A percentile compares a stretch with the other conserved stretches of the same genome.
These are phyloP conservation scores for Rhizopogon vesiculosus DNA, from an alignment of 768 basidiomycete genomes.

Conservation along the genomic window DNA sequence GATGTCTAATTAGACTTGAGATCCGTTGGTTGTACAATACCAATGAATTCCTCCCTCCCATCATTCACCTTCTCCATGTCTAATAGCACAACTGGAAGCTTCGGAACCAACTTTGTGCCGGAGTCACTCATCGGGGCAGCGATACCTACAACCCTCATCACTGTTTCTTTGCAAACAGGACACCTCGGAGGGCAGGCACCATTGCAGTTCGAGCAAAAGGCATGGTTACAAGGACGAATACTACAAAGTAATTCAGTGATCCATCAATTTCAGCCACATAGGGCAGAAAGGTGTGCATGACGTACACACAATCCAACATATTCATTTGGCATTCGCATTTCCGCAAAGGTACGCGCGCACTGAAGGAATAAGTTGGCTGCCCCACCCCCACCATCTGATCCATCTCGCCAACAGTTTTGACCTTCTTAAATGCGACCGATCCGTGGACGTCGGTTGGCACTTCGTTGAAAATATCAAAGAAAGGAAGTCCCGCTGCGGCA, in stretches of 20 bases:
- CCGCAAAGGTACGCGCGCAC: background rate
- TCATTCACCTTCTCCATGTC: background rate
- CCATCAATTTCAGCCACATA: background rate
- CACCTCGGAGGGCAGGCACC: background rate
- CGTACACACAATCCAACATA: background rate
- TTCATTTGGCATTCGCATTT: background rate
- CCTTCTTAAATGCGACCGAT: background rate
- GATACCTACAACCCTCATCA: background rate
- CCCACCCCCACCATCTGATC: background rate
- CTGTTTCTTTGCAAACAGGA: background rate
- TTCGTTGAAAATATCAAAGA: background rate
- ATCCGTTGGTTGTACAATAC: background rate
- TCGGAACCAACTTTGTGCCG: background rate
- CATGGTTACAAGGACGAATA: background rate
- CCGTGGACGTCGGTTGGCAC: background rate
- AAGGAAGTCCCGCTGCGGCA: background rate
- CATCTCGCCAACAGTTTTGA: background rate
- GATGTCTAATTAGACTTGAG: too few species aligned
- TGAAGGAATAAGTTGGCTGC: background rate
- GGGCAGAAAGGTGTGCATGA: background rate
- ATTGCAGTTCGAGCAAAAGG: background rate
- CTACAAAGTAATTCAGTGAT: background rate
- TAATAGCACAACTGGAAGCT: background rate
- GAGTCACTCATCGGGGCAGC: background rate
- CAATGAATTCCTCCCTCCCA: background rate